A percentile compares a stretch with the other conserved stretches of the same genome.
phyloP scores from a whole-genome alignment of 306 rosid genomes.

The Fragaria iinumae region DNA sequence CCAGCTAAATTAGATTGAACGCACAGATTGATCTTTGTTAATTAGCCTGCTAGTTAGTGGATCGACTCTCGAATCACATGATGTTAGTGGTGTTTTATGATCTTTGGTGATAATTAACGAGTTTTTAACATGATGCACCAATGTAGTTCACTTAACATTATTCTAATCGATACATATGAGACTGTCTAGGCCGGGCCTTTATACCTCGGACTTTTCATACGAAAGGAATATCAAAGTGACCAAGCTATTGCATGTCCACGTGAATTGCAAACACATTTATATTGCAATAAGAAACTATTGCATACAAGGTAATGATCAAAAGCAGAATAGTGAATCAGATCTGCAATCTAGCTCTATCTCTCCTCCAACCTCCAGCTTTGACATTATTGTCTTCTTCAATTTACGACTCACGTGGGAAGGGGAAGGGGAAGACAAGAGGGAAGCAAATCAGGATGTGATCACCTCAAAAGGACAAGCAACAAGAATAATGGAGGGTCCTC shows the following conservation, averaged over 20 bases:
- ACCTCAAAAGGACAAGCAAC: slow-evolving; percentile 23
- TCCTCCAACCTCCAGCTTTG: slow-evolving; percentile 15
- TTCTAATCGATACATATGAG: no score
- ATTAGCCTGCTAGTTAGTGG: neutral
- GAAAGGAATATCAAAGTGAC: neutral
- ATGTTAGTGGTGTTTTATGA: neutral
- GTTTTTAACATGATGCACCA: no score
- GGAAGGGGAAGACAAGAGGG: slow-evolving; percentile 13
- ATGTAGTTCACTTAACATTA: no score
- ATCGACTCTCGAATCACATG: neutral
- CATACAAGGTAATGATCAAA: neutral
- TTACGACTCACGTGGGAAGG: slow-evolving; percentile 28
- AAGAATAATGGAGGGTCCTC: slow-evolving; percentile 45
- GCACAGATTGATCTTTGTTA: neutral
- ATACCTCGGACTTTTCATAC: no score
- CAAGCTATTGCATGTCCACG: neutral
- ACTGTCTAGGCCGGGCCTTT: no score
- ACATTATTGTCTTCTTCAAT: slow-evolving; percentile 24
- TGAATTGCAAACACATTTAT: neutral
- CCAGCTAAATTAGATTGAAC: neutral
- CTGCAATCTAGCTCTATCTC: neutral
- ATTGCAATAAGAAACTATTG: neutral
- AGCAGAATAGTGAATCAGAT: neutral
- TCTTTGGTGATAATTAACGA: no score
- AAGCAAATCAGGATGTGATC: slow-evolving; percentile 24